Base-by-base conservation (phyloP, 1,284 basidiomycete genomes). In the Pseudozyma pruni region DNA sequence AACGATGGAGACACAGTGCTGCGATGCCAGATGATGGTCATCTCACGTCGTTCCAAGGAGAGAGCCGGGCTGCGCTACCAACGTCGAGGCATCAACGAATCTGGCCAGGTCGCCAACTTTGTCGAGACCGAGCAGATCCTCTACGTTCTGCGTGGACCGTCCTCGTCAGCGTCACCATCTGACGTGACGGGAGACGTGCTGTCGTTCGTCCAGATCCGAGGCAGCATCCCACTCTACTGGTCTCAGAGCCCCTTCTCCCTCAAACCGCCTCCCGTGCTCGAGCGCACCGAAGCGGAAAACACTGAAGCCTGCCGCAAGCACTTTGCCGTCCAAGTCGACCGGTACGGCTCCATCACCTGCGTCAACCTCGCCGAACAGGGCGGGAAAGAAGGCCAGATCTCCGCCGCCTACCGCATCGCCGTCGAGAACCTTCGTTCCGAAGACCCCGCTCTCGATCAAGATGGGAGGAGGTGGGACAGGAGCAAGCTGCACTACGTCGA, bases 51-150 rank as follows among this genome's bases (percentile, higher is more conserved):
- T 7, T 91, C 94, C 20, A 95, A 92, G 88, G 95, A 94, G 83
- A 87, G 94, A 61, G 95, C 96, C 17, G 95, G 95, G 1, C 97
- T 96, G 23, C 89, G 95, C 22, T 98, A 97, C 85, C 94, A 97
- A 79, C 95, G 94, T 5, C 88, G 95, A 61, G 95, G 95, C 0
- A 91, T 99, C 31, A 96, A 98, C 81, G 96, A 99, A 81, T 92
- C 96, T 74, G 95, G 96, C 23, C 91, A 96, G 80, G 92, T 91
- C 22, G 96, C 96, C 45, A 98, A 98, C 81, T 98, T 96, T 84
- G 95, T 96, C 27, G 95, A 94, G 90, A 95, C 94, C 7, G 95
- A 98, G 84, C 91, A 91, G 0, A 86, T 97, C 40, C 88, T 98
- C 77, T 72, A 55, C 29, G 51, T 69, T n/a, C 44, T 69, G 1